Conservation (phyloP, 106 monocot genomes). For the Dendrobium nobile region DNA sequence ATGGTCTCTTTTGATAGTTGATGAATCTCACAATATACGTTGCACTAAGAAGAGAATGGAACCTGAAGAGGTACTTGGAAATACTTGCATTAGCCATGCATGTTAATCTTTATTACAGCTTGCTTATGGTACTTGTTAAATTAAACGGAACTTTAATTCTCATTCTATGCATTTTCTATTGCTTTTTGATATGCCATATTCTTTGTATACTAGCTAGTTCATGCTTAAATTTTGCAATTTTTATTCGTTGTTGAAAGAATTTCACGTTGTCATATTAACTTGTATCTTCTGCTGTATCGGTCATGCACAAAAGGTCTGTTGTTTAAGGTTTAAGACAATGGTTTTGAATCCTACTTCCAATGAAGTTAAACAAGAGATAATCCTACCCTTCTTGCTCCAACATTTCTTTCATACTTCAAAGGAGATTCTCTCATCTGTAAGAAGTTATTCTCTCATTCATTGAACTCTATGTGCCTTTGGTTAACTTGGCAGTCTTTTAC, state of each 20-base stretch:
- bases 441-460: not conserved
- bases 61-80: slow-evolving; percentile 62
- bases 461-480: not conserved
- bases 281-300: not conserved
- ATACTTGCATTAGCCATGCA: not conserved
- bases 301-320: not conserved
- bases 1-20: slow-evolving; percentile 90
- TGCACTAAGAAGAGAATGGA: slow-evolving; percentile 84
- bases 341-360: not conserved
- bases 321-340: not conserved
- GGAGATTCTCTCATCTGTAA: not conserved
- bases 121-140: not conserved
- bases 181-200: not conserved
- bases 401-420: not conserved
- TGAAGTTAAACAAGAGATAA: no score
- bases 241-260: not conserved
- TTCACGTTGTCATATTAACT: not conserved
- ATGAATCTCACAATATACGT: slow-evolving; percentile 95
- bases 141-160: not conserved
- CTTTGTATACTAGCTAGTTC: not conserved
- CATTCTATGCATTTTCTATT: not conserved
- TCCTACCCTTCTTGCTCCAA: not conserved
- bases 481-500: not conserved
- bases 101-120: not conserved
- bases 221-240: not conserved